Percentiles rank a stretch among this genome's conserved stretches.
phyloP scores from a whole-genome alignment of 768 basidiomycete species.

The Termitomyces sp. region DNA sequence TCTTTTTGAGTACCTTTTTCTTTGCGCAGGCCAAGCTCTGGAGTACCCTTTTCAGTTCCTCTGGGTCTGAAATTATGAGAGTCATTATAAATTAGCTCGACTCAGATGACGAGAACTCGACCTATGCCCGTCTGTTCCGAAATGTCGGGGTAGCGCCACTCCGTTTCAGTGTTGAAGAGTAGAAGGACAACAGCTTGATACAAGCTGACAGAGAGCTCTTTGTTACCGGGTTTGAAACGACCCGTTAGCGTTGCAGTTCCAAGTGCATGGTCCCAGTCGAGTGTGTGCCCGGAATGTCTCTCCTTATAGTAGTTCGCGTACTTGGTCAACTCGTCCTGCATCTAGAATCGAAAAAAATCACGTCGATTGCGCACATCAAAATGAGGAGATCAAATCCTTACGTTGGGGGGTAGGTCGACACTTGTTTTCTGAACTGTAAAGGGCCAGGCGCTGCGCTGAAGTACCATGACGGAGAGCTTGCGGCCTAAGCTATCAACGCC shows the following conservation, averaged over 20 bases:
- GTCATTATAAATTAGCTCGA: constrained; percentile 18
- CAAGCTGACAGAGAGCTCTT: constrained; percentile 88
- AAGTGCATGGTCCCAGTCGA: constrained; percentile 86
- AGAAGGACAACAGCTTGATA: constrained; percentile 87
- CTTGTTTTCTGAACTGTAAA: constrained; percentile 51
- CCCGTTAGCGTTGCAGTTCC: constrained; percentile 78
- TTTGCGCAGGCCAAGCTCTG: constrained; percentile 93
- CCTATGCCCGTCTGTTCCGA: constrained; percentile 67
- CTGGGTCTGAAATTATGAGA: constrained; percentile 46
- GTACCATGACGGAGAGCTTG: constrained; percentile 71
- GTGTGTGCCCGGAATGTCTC: constrained; percentile 70
- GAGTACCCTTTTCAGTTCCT: constrained; percentile 75
- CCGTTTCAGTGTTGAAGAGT: constrained; percentile 71
- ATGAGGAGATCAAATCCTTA: constrained; percentile 26
- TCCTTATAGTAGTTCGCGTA: constrained; percentile 73
- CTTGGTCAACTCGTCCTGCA: constrained; percentile 63
- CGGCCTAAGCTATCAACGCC: constrained; percentile 31
- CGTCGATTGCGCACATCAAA: constrained; percentile 7
- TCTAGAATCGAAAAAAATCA: constrained; percentile 35
- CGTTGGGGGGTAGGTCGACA: constrained; percentile 50
- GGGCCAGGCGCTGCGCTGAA: constrained; percentile 91
- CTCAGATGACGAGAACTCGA: constrained; percentile 30
- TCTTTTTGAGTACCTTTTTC: constrained; percentile 82
- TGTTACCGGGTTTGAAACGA: constrained; percentile 61
- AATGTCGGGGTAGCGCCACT: constrained; percentile 66